Evolutionary conservation across 2,329 filamentous ascomycete genomes (phyloP), one percentile per base, ranked within the genome.

Genomic region (Clathrospora elynae): DNA sequence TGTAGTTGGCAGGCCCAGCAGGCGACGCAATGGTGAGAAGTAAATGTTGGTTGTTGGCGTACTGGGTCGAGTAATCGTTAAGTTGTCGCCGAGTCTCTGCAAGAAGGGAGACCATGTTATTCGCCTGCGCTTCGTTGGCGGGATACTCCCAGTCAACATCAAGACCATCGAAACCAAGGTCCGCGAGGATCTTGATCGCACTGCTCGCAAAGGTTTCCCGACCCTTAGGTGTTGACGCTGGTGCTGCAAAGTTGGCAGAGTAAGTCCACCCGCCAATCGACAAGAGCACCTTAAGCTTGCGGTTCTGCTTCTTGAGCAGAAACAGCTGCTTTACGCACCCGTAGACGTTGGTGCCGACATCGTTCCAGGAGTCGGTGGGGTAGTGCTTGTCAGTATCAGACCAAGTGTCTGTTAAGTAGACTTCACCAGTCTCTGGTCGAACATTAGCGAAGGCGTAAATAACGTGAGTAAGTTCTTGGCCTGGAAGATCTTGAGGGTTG

Each of bases 361-460:
- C 79, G 42, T 75, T 75, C 70, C 79, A 84, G 2, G 80, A 85
- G 62, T 91, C 87, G 9, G 70, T 73, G 0, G 81, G 70, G 57
- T 88, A 91, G 55, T 82, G 82, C 63, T 85, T 87, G 45, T 89
- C 75, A 2, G 74, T 58, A 29, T 63, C 59, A 2, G 59, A 46
- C 53, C 53, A 63, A 25, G 49, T 45, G 19, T 63, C 59, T 1
- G 49, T 46, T 25, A 63, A 51, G 20, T 53, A 41, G 33, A 69
- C 90, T 71, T 95, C 88, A 36, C 91, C 91, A 16, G 79, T 83
- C 4, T 78, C 82, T 6, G 92, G 88, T 4, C 83, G 81, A 36
- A 96, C 80, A 66, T 96, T 95, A 64, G 90, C 91, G 72, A 96
- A 96, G 11, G 90, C 81, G 59, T 96, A 96, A 14, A 96, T 82